phyloP scores from a whole-genome alignment of 371 early-diverging fungal species.

The Mortierella sp. region DNA sequence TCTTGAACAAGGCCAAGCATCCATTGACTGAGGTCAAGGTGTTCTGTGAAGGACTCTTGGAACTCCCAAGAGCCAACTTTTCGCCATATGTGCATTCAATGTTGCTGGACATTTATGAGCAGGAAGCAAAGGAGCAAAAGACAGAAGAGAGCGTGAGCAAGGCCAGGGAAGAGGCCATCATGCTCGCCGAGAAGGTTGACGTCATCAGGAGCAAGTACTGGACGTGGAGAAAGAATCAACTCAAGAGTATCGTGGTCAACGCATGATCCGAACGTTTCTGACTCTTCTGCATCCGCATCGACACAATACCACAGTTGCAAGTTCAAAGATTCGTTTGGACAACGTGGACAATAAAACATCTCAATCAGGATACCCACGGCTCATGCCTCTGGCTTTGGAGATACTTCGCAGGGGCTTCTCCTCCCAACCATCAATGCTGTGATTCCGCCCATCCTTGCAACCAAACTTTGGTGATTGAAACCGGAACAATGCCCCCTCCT shows the following conservation, averaged over 20 bases:
- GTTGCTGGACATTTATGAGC: constrained; percentile 76
- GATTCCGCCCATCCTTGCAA: too few relatives aligned
- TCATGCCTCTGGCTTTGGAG: too few relatives aligned
- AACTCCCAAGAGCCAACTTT: constrained; percentile 45
- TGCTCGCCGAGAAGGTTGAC: constrained; percentile 71
- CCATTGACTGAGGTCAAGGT: constrained; percentile 57
- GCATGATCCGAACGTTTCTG: too few relatives aligned
- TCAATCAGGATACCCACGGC: too few relatives aligned
- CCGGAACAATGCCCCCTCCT: too few relatives aligned
- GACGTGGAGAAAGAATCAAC: constrained; percentile 68
- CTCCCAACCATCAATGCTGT: too few relatives aligned
- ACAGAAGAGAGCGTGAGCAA: constrained; percentile 56
- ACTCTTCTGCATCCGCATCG: too few relatives aligned
- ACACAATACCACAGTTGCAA: too few relatives aligned
- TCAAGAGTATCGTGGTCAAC: constrained; percentile 31
- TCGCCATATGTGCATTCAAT: constrained; percentile 73
- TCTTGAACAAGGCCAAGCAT: constrained; percentile 57
- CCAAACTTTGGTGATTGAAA: too few relatives aligned
- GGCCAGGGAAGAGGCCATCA: constrained; percentile 34
- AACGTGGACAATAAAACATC: too few relatives aligned
- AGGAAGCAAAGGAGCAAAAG: constrained; percentile 58
- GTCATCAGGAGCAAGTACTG: constrained; percentile 79
- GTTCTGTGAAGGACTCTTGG: constrained; percentile 58
- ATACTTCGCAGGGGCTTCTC: too few relatives aligned
- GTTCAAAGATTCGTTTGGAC: too few relatives aligned